phyloP scores from a whole-genome alignment of 2,329 filamentous ascomycete species.

The Ophiostoma fasciatum region DNA sequence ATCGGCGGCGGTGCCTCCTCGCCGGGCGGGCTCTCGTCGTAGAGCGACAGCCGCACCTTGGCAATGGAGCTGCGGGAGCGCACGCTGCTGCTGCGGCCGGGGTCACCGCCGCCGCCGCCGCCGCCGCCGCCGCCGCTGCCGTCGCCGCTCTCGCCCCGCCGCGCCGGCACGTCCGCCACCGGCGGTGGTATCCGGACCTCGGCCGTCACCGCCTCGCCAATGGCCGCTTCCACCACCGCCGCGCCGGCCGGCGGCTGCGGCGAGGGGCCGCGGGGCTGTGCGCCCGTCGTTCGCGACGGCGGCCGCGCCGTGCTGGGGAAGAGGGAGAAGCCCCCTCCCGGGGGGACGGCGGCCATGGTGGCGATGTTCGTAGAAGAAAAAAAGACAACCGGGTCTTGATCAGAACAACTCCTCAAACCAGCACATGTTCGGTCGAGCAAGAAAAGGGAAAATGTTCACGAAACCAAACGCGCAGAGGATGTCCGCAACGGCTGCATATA shows the following conservation, averaged over 20 bases:
- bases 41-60: constrained; percentile 29
- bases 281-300: constrained; percentile 27
- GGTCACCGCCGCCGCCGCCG: constrained; percentile 33
- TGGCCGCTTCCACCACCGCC: background rate
- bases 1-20: constrained; percentile 9
- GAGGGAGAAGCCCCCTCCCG: constrained; percentile 36
- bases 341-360: constrained; percentile 15
- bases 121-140: no score
- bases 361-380: constrained; percentile 11
- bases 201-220: constrained; percentile 10
- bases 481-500: no score
- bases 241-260: constrained; percentile 14
- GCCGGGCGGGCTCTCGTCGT: constrained; percentile 12
- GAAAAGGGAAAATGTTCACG: background rate
- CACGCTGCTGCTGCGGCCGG: constrained; percentile 33
- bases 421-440: no score
- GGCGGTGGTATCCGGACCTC: constrained; percentile 23
- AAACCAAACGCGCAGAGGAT: background rate
- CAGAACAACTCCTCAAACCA: no score
- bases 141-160: no score
- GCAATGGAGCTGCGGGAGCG: constrained; percentile 41
- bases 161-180: constrained; percentile 25
- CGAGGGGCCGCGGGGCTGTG: constrained; percentile 21
- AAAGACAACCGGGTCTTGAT: no score
- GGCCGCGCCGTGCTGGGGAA: constrained; percentile 38